Percentiles rank a stretch among this genome's conserved stretches.
Evolutionary conservation across 2,329 filamentous ascomycete genomes (phyloP).

Genomic region (Allantophomopsis cytisporea): DNA sequence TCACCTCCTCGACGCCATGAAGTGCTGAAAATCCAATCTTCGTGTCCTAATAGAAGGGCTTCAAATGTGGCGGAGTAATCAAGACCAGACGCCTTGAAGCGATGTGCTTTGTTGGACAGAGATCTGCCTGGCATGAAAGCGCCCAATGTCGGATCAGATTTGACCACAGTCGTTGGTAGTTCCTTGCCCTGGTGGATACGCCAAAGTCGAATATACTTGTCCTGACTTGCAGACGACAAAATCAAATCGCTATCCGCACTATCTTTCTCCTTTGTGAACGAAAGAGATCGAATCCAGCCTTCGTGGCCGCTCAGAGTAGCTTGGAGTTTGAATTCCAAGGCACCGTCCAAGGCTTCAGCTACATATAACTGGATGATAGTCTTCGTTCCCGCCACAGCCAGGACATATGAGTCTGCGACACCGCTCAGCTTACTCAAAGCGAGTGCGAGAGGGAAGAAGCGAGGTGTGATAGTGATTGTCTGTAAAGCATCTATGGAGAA

Average conservation of each 20-base stretch:
- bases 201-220: conserved; percentile 95
- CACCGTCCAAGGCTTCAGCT: conserved; percentile 27
- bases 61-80: conserved; percentile 85
- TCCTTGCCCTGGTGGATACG: conserved; percentile 61
- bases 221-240: conserved; percentile 87
- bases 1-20: conserved; percentile 18
- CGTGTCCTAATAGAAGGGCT: conserved; percentile 83
- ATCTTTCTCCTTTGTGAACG: conserved; percentile 53
- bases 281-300: conserved; percentile 82
- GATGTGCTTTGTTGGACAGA: conserved; percentile 80
- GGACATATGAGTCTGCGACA: conserved; percentile 37
- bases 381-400: conserved; percentile 79
- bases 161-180: conserved; percentile 39
- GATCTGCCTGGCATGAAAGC: conserved; percentile 53
- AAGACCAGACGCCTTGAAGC: conserved; percentile 42
- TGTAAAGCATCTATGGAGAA: conserved; percentile 42
- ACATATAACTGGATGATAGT: conserved; percentile 72
- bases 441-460: conserved; percentile 70
- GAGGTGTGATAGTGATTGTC: conserved; percentile 59
- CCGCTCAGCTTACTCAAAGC: conserved; percentile 49
- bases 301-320: conserved; percentile 82
- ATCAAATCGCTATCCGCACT: conserved; percentile 51
- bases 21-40: conserved; percentile 95
- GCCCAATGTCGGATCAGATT: conserved; percentile 42
- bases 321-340: conserved; percentile 49